Conservation (phyloP, 2,329 filamentous ascomycete genomes). For the Penicillium sp. region DNA sequence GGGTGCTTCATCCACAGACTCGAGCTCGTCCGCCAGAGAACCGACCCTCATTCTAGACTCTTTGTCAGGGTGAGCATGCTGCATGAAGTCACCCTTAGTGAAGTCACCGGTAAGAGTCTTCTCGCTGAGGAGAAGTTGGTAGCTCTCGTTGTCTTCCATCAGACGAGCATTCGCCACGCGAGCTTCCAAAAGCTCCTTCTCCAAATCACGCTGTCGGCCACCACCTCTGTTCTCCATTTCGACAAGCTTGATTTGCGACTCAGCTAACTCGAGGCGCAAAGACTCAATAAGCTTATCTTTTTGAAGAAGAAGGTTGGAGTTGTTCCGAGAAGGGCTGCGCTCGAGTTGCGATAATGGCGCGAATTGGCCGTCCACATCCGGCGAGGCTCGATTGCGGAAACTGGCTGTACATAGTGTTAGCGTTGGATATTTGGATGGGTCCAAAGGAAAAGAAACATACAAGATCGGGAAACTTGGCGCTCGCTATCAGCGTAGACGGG, state of each 20-base stretch:
- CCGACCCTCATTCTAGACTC: slow-evolving; percentile 40
- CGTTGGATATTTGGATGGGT: background rate
- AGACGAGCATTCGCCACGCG: slow-evolving; percentile 93
- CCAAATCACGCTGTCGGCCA: slow-evolving; percentile 81
- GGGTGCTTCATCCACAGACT: slow-evolving; percentile 58
- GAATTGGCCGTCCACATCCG: slow-evolving; percentile 72
- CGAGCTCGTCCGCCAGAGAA: slow-evolving; percentile 82
- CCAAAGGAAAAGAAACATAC: slow-evolving; percentile 35
- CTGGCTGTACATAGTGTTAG: slow-evolving; percentile 35
- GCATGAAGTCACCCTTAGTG: slow-evolving; percentile 73
- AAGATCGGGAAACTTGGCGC: slow-evolving; percentile 49
- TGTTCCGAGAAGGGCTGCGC: slow-evolving; percentile 82
- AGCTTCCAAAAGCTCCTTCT: slow-evolving; percentile 81
- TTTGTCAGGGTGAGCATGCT: slow-evolving; percentile 47
- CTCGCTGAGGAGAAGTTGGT: slow-evolving; percentile 88
- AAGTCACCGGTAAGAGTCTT: slow-evolving; percentile 95
- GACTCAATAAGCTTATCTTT: slow-evolving; percentile 97
- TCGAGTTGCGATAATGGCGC: slow-evolving; percentile 79
- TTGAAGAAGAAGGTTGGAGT: slow-evolving; percentile 83
- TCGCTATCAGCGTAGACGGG: slow-evolving; percentile 50
- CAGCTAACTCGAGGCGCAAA: slow-evolving; percentile 83
- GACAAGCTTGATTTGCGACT: slow-evolving; percentile 90
- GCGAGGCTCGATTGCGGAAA: slow-evolving; percentile 53
- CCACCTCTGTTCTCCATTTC: slow-evolving; percentile 92
- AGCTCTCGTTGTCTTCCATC: slow-evolving; percentile 98